Evolutionary conservation across 352 stramenopile species (phyloP).

Genomic region (Thalassiosira ordinaria): DNA sequence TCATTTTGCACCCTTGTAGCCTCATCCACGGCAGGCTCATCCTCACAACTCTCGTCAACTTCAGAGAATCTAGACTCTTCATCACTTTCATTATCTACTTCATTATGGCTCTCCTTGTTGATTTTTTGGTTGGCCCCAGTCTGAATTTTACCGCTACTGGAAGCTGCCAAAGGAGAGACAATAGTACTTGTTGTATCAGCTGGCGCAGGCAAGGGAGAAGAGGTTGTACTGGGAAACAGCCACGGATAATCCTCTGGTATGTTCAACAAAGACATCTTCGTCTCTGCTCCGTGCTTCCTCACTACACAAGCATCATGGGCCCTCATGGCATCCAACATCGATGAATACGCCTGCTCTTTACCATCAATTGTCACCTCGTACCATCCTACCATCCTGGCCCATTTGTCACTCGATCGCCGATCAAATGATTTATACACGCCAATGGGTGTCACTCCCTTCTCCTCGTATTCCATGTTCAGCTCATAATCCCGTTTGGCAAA

Average conservation of each 20-base stretch:
- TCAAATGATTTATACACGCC: slow-evolving; percentile 24
- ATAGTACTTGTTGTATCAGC: too few species aligned
- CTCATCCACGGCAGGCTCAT: too few species aligned
- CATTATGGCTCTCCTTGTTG: background rate
- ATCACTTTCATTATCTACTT: background rate
- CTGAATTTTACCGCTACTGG: too few species aligned
- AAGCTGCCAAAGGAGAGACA: too few species aligned
- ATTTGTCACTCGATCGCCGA: slow-evolving; percentile 25
- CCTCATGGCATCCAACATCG: slow-evolving; percentile 24
- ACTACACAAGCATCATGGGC: slow-evolving; percentile 39
- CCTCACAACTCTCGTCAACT: slow-evolving; percentile 2
- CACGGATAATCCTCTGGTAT: slow-evolving; percentile 23
- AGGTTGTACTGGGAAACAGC: background rate
- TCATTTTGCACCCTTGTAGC: too few species aligned
- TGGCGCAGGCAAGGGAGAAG: too few species aligned
- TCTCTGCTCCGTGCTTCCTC: slow-evolving; percentile 16
- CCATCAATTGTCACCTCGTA: slow-evolving; percentile 24
- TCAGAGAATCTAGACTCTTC: slow-evolving; percentile 15
- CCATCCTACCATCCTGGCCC: slow-evolving; percentile 33
- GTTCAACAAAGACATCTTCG: slow-evolving; percentile 32
- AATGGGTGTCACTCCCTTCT: background rate
- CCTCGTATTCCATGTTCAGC: slow-evolving; percentile 1
- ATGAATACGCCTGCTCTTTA: slow-evolving; percentile 16
- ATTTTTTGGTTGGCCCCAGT: background rate
- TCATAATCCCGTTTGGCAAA: slow-evolving; percentile 22